Base-by-base conservation (phyloP, 2,329 filamentous ascomycete genomes). In the Calonectria crousiana region DNA sequence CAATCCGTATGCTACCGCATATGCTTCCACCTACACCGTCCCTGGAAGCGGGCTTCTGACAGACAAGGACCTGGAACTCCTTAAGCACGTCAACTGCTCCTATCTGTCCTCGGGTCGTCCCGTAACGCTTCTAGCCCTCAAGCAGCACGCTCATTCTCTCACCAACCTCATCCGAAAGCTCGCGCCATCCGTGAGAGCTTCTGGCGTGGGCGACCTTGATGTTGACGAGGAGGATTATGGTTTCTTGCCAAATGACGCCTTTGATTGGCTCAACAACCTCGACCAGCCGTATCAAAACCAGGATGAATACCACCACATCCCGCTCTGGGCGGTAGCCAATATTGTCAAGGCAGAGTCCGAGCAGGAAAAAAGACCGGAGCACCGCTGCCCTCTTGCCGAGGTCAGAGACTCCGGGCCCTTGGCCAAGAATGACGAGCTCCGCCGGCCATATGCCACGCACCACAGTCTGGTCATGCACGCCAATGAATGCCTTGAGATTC, bases 101-200 rank as follows among this genome's bases (percentile, higher is more conserved):
- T 92, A 91, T 77, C 83, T 92, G 49, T 92, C 90, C 3, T 90
- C 89, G 2, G 88, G 87, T 6, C 80, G 84, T 8, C 83, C 89
- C 4, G 90, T 90, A 1, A 92, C 90, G 0, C 84, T 92, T n/a
- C 83, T 89, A 1, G 85, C 89, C 1, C 85, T 92, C 44, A 92
- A 92, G 81, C 88, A 90, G 78, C 91, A 92, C 75, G 89, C 90
- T 0, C 91, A 92, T 69, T 88, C 89, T n/a, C 86, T 92, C 20
- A 83, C 85, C 41, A 85, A 88, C 18, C 84, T 92, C 62, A 91
- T 92, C 74, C 85, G 85, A 4, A 82, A 84, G 52, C 81, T 92
- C 14, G 85, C 84, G 3, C 84, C 89, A 6, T 86, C 84, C 11
- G 80, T 83, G 9, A 76, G 75, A 13, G 75, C 73, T 23, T 75